These are phyloP conservation scores for Fusarium armeniacum DNA, from an alignment of 2,329 filamentous ascomycete species.

Conservation along the genomic window DNA sequence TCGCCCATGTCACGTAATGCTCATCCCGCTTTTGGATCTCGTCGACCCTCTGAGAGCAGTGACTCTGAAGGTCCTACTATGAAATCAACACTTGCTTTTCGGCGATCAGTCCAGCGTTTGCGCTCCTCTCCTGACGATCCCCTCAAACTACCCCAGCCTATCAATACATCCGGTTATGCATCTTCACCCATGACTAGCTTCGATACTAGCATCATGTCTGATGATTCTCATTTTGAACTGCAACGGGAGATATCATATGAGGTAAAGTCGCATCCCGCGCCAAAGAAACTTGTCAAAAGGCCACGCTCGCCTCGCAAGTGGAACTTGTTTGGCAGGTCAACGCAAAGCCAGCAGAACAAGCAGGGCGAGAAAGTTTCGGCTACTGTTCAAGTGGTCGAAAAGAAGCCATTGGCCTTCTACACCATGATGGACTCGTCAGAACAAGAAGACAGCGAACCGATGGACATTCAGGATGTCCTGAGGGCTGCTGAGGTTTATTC, in stretches of 20 bases:
- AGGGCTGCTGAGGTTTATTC: constrained; percentile 62
- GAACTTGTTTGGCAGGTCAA: constrained; percentile 72
- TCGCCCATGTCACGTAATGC: constrained; percentile 64
- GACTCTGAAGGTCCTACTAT: constrained; percentile 65
- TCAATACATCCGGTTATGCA: constrained; percentile 60
- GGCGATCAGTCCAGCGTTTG: constrained; percentile 68
- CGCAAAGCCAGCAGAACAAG: constrained; percentile 60
- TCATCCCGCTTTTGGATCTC: constrained; percentile 44
- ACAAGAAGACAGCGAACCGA: constrained; percentile 62
- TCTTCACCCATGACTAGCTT: constrained; percentile 69
- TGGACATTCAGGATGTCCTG: constrained; percentile 61
- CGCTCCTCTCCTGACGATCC: constrained; percentile 60
- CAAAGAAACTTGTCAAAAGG: constrained; percentile 70
- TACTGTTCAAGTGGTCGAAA: constrained; percentile 63
- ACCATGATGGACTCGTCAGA: constrained; percentile 73
- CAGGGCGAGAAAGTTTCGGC: constrained; percentile 61
- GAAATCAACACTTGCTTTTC: constrained; percentile 67
- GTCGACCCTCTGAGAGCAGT: constrained; percentile 69
- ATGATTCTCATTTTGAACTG: constrained; percentile 65
- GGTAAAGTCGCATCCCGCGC: constrained; percentile 48
- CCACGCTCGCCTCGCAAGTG: constrained; percentile 71
- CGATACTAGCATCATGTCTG: constrained; percentile 69
- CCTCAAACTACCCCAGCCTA: constrained; percentile 66
- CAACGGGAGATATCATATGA: constrained; percentile 56
- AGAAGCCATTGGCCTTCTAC: constrained; percentile 71